Evolutionary conservation across 1,284 basidiomycete species (phyloP), one percentile per base, ranked within the genome.

Genomic region (Cystobasidiaceae sp.): DNA sequence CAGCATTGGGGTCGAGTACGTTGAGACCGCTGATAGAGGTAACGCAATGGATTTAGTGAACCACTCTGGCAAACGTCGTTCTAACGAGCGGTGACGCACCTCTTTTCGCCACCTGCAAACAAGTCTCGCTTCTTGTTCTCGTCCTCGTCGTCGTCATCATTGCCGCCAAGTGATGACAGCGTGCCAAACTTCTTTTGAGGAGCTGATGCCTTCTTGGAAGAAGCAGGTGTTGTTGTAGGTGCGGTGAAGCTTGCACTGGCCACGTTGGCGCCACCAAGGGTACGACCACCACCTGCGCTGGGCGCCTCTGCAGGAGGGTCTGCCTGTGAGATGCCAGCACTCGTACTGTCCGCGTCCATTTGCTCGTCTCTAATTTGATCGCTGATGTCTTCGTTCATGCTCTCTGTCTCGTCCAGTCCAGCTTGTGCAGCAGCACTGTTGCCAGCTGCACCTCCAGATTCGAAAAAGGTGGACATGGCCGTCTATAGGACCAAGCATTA

Each of bases 31-130:
- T 97, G 71, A 9, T 4, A 1, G n/a, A 13, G 17, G 30, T 23
- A 27, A 27, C 13, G 43, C 44, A 43, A 13, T 37, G 51, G 37
- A 45, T 33, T 54, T 32, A 56, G n/a, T n/a, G 43, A 23, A 4
- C 11, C 44, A 32, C 43, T 33, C 49, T 41, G 58, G 44, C 21
- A 21, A 6, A 15, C 34, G 19, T n/a, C 41, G 19, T 32, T 1
- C 21, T 23, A 39, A 54, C 9, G 11, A 15, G 7, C n/a, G 19
- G 25, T 21, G 2, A 69, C 80, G 43, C 55, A 89, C 89, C 89
- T 91, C 71, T 87, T 80, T 75, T 93, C 90, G 0, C 92, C 91
- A 33, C 91, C 92, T 2, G 91, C 85, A 76, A 88, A 91, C 82
- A 84, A 89, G 71, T 80, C 86, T 70, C 87, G 82, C 3, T 80